Base-by-base conservation (phyloP, 2,329 filamentous ascomycete genomes). In the Scedosporium dehoogii region DNA sequence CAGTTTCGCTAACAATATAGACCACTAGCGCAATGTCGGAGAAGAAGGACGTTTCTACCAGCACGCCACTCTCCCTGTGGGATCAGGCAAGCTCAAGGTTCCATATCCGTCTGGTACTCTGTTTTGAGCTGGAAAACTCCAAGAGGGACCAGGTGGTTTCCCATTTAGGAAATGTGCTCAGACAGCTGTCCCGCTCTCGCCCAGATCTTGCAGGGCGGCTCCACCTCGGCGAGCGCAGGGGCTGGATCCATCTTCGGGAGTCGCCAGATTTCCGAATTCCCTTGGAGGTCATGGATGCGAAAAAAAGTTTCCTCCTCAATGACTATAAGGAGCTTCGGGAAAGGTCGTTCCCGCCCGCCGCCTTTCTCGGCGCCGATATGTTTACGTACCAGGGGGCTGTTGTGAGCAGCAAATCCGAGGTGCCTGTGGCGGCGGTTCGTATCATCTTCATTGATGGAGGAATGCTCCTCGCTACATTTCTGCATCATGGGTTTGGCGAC, bases 401-500 rank as follows among this genome's bases (percentile, higher is more conserved):
- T 6, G 18, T 33, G 10, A 56, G 42, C 25, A 57, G 44, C 12
- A 3, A 60, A 7, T 56, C 59, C 16, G 59, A 56, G n/a, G 68
- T 76, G 25, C 77, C 76, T 0, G 75, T 75, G 10, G 71, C 72
- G 1, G 70, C 70, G n/a, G 69, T 79, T 5, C 71, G 74, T 14
- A 73, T 70, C n/a, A 71, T 72, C 48, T 71, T 77, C 60, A 71
- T 75, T 6, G 65, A 69, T 3, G 77, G 75, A 2, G 77, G 77
- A 1, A 60, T 79, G 9, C 63, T 79, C 6, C 70, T 79, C 23
- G 72, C 69, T 5, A 64, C 76, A n/a, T 76, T 71, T 63, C 68
- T 79, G 56, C 75, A 78, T 63, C 77, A 79, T 62, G 69, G 75
- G 6, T 67, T 78, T 25, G 74, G 73, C 16, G 77, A 79, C 59